phyloP scores from a whole-genome alignment of 345 rosid species.

The Hibiscus trionum region DNA sequence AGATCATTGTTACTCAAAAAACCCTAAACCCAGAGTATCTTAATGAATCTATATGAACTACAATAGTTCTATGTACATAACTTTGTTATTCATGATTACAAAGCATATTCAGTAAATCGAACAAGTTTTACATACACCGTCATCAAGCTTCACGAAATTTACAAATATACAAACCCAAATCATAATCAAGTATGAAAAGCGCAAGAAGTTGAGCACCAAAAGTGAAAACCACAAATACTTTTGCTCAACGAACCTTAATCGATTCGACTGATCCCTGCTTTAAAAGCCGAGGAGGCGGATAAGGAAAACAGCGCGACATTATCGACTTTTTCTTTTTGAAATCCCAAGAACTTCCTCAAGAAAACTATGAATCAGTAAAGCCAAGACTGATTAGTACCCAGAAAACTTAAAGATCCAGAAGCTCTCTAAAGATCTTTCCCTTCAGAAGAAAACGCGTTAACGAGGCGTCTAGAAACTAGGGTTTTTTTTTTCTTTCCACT shows the following conservation, averaged over 20 bases:
- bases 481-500: neutral
- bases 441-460: neutral
- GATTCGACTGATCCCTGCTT: slow-evolving; percentile 32
- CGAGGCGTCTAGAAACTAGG: neutral
- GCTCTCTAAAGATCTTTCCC: neutral
- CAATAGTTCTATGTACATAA: neutral
- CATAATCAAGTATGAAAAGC: neutral
- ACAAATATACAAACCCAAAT: neutral
- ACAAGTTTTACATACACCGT: too few species aligned
- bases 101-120: too few species aligned
- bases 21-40: neutral
- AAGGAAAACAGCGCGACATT: slow-evolving; percentile 70
- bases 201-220: slow-evolving; percentile 34
- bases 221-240: slow-evolving; percentile 15
- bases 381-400: neutral
- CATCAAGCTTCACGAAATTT: neutral
- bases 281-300: slow-evolving; percentile 33
- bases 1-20: neutral
- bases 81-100: neutral
- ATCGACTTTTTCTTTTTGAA: neutral
- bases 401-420: neutral
- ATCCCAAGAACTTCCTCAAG: neutral
- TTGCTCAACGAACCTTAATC: slow-evolving; percentile 63
- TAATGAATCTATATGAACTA: neutral
- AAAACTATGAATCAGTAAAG: neutral